These are phyloP conservation scores for Colletotrichum higginsianum DNA, from an alignment of 2,329 filamentous ascomycete species.

Conservation along the genomic window DNA sequence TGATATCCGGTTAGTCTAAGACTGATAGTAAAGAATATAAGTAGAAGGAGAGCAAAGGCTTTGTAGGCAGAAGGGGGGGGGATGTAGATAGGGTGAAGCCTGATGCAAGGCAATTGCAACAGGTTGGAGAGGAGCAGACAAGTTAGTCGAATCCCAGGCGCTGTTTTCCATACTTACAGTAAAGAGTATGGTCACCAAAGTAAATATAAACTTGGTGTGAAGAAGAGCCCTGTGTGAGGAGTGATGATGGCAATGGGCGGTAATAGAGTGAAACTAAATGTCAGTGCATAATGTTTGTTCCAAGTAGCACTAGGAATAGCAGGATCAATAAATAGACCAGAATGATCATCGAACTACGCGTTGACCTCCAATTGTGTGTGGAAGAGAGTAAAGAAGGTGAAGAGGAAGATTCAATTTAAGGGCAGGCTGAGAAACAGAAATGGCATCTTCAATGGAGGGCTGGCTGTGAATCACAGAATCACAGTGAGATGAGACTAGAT, in stretches of 20 bases:
- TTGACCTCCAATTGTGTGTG: background rate
- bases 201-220: background rate
- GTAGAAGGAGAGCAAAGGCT: too few species aligned
- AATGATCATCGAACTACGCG: too few species aligned
- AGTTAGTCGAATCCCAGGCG: background rate
- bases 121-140: background rate
- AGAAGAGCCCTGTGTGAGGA: too few species aligned
- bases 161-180: background rate
- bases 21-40: too few species aligned
- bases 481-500: background rate
- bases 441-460: background rate
- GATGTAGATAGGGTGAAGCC: too few species aligned
- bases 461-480: background rate
- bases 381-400: background rate
- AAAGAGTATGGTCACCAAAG: background rate
- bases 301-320: background rate
- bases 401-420: too few species aligned
- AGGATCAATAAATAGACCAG: background rate
- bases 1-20: too few species aligned
- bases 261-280: too few species aligned
- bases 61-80: background rate
- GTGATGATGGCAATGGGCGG: too few species aligned
- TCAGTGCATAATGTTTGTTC: background rate
- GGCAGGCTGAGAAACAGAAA: too few species aligned
- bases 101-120: too few species aligned